Evolutionary conservation across 108 stramenopile genomes (phyloP).

Genomic region (Skeletonema costatum): DNA sequence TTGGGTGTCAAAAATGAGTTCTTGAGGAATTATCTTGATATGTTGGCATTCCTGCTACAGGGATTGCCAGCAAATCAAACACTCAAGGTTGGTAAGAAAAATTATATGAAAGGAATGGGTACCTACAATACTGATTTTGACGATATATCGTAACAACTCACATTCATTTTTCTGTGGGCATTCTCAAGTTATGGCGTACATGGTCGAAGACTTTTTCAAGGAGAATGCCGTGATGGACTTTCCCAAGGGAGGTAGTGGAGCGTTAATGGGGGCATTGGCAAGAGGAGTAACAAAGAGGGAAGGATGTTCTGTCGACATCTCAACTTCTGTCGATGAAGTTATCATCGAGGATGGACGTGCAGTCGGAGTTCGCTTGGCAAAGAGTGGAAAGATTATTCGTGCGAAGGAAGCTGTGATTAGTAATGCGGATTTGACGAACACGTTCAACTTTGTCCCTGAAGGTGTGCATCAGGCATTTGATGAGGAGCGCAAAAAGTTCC

Average conservation of each 20-base stretch:
- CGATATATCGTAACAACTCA: too few species aligned
- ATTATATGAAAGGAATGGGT: too few species aligned
- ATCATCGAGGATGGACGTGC: constrained; percentile 80
- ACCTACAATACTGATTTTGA: too few species aligned
- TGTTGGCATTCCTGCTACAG: constrained; percentile 89
- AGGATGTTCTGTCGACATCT: constrained; percentile 58
- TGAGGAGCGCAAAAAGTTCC: constrained; percentile 56
- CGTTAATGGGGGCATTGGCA: constrained; percentile 86
- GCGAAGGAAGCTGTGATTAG: constrained; percentile 88
- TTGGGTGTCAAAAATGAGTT: constrained; percentile 83
- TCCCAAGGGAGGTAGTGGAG: constrained; percentile 87
- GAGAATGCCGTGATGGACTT: constrained; percentile 91
- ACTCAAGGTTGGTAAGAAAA: constrained; percentile 60
- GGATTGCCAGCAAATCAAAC: constrained; percentile 89
- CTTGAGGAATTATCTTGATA: constrained; percentile 90
- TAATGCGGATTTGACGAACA: constrained; percentile 87
- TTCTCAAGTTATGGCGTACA: constrained; percentile 81
- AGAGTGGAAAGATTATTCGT: constrained; percentile 62
- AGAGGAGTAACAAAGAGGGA: constrained; percentile 81
- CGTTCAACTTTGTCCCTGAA: constrained; percentile 63
- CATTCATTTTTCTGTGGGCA: too few species aligned
- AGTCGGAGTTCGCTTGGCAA: constrained; percentile 72
- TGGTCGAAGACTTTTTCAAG: constrained; percentile 92
- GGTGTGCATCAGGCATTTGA: constrained; percentile 43
- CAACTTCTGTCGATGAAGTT: constrained; percentile 83